A percentile compares a stretch with the other conserved stretches of the same genome.
phyloP scores from a whole-genome alignment of 768 basidiomycete species.

The Tremella fuciformis region DNA sequence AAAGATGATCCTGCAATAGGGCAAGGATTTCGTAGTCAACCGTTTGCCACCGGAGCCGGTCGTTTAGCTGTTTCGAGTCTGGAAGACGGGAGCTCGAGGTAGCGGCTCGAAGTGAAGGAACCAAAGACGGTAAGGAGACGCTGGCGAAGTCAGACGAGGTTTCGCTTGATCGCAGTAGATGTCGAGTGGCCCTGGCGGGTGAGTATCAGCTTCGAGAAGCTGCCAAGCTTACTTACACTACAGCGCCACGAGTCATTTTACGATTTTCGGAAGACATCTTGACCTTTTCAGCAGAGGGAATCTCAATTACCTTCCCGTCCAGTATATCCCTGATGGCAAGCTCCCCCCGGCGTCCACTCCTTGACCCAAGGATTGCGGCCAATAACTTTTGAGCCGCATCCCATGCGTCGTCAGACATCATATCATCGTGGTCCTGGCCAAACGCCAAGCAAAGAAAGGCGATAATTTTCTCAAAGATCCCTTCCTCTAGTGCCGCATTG shows the following conservation, averaged over 20 bases:
- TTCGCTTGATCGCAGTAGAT: conserved; percentile 16
- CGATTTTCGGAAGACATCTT: conserved; percentile 22
- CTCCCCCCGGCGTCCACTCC: conserved; percentile 35
- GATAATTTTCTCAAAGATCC: conserved; percentile 29
- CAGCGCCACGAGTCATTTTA: conserved; percentile 36
- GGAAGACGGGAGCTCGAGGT: conserved; percentile 28
- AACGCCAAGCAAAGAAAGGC: conserved; percentile 31
- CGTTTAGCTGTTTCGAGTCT: conserved; percentile 11
- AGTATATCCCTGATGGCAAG: conserved; percentile 29
- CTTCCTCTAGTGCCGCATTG: conserved; percentile 22
- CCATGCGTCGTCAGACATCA: conserved; percentile 18
- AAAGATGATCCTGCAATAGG: conserved; percentile 44
- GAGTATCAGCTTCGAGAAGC: neutral
- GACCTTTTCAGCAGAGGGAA: conserved; percentile 11
- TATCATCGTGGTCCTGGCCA: conserved; percentile 29
- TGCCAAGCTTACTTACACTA: conserved; percentile 29
- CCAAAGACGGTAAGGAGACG: conserved; percentile 28
- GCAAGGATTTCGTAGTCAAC: conserved; percentile 47
- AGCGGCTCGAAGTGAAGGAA: conserved; percentile 37
- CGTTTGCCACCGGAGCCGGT: conserved; percentile 34
- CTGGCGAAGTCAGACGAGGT: neutral
- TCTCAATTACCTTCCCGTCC: conserved; percentile 17
- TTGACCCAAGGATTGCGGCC: conserved; percentile 24
- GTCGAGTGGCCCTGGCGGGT: conserved; percentile 22
- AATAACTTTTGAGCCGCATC: conserved; percentile 22